These are phyloP conservation scores for Colletotrichum godetiae DNA, from an alignment of 2,329 filamentous ascomycete species.

Conservation along the genomic window DNA sequence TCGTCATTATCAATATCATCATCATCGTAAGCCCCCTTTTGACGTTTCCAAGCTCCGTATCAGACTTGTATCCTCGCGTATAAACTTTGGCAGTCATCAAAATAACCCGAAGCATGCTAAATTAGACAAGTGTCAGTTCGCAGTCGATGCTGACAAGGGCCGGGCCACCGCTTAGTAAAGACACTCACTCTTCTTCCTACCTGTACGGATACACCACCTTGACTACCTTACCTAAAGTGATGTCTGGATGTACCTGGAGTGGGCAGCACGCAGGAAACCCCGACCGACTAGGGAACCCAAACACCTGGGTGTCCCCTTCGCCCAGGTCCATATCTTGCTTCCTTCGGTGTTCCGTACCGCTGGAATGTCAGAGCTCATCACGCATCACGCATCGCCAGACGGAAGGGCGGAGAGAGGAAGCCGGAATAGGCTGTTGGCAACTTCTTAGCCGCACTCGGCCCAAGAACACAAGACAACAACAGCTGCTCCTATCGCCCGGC, in stretches of 20 bases:
- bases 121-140: neutral
- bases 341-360: constrained; percentile 27
- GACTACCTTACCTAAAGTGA: too few relatives aligned
- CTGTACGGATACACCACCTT: neutral
- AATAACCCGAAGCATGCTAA: neutral
- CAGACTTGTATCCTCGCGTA: neutral
- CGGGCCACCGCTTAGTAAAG: neutral
- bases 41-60: neutral
- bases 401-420: constrained; percentile 18
- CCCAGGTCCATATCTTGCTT: neutral
- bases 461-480: neutral
- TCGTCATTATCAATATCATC: neutral
- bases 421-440: constrained; percentile 4
- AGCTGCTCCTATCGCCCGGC: neutral
- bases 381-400: constrained; percentile 5
- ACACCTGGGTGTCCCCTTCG: neutral
- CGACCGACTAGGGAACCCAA: neutral
- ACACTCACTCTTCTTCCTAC: too few relatives aligned
- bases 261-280: neutral
- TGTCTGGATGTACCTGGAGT: too few relatives aligned
- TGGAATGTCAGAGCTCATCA: constrained; percentile 16
- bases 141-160: constrained; percentile 10
- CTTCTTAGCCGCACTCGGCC: neutral
- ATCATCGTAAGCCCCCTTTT: neutral
- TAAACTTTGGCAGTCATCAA: neutral